Evolutionary conservation across 139 green algal genomes (phyloP).

Genomic region (Auxenochlorella pyrenoidosa): DNA sequence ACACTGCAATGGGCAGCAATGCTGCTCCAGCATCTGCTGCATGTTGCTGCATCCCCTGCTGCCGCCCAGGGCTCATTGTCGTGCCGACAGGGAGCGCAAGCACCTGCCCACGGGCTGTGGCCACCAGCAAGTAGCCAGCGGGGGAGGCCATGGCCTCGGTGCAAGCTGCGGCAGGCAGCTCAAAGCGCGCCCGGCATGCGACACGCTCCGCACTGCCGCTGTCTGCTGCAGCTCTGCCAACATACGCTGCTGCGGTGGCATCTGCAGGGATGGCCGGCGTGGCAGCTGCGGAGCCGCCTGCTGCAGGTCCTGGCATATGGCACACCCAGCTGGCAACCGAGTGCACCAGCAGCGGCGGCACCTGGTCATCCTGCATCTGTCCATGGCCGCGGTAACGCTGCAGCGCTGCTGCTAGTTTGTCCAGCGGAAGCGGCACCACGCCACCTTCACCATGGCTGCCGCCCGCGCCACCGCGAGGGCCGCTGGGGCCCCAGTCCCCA

Average conservation of each 20-base stretch:
- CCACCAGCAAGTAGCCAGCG: background rate
- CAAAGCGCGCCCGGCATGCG: background rate
- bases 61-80: background rate
- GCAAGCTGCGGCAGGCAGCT: background rate
- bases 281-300: background rate
- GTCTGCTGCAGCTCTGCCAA: background rate
- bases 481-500: background rate
- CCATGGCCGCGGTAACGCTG: background rate
- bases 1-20: background rate
- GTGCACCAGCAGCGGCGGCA: background rate
- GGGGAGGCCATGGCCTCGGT: background rate
- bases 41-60: background rate
- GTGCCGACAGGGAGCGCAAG: background rate
- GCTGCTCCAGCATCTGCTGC: background rate
- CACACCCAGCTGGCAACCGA: constrained; percentile 2
- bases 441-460: background rate
- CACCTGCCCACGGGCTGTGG: background rate
- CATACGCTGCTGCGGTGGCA: background rate
- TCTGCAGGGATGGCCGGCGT: background rate
- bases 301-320: background rate
- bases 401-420: background rate
- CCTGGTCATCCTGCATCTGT: background rate
- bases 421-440: constrained; percentile 7
- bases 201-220: background rate
- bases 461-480: no score